Conservation (phyloP, 306 rosid genomes). For the Erythrophleum fordii region DNA sequence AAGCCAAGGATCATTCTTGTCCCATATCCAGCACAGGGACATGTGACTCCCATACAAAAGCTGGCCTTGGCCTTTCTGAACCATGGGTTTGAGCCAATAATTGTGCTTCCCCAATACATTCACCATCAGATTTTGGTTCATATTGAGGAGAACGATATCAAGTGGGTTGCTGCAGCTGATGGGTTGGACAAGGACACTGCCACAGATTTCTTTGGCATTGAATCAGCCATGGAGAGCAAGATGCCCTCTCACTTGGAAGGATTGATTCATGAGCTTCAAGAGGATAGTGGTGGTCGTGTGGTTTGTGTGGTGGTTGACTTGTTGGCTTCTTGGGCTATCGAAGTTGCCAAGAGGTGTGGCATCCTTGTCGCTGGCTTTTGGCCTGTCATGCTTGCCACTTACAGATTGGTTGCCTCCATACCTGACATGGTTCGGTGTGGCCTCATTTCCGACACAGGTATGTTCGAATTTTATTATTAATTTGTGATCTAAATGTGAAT, state of each 20-base stretch:
- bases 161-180: slow-evolving; percentile 51
- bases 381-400: slow-evolving; percentile 87
- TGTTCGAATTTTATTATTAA: too few species aligned
- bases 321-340: slow-evolving; percentile 80
- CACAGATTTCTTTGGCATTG: slow-evolving; percentile 71
- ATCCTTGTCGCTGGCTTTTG: slow-evolving; percentile 72
- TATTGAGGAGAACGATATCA: slow-evolving; percentile 3
- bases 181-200: slow-evolving; percentile 37
- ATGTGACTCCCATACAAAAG: slow-evolving; percentile 82
- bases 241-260: slow-evolving; percentile 61
- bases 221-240: slow-evolving; percentile 63
- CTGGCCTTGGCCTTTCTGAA: slow-evolving; percentile 52
- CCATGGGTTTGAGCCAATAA: slow-evolving; percentile 53
- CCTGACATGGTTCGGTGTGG: slow-evolving; percentile 57
- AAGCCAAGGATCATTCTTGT: slow-evolving; percentile 55
- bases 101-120: slow-evolving; percentile 57
- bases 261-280: slow-evolving; percentile 30
- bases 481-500: too few species aligned
- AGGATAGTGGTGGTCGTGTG: slow-evolving; percentile 25
- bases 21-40: slow-evolving; percentile 96
- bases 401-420: slow-evolving; percentile 58
- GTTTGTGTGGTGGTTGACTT: slow-evolving; percentile 71
- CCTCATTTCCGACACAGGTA: slow-evolving; percentile 74
- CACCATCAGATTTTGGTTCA: slow-evolving; percentile 40
- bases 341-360: slow-evolving; percentile 49